Base-by-base conservation (phyloP, 2,329 filamentous ascomycete species). In the Fusarium luffae region DNA sequence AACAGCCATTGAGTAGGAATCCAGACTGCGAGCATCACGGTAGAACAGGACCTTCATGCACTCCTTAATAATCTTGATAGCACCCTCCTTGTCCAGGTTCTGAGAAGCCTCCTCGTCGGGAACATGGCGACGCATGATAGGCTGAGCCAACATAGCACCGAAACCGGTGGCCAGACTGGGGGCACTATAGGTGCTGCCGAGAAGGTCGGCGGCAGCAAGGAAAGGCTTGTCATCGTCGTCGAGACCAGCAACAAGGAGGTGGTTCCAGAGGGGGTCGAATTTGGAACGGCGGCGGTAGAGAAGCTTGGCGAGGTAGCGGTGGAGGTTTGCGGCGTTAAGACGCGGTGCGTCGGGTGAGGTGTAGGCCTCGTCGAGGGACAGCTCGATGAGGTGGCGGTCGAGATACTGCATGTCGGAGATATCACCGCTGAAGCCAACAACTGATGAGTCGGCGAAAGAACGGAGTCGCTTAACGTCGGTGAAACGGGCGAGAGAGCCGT, bases 41-140 rank as follows among this genome's bases (percentile, higher is more conserved):
- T 99, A 99, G 85, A 93, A 99, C 66, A 99, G 86, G 55, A 98
- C 95, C 88, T 98, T 98, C 93, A 99, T 94, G 82, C 94, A 97
- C 83, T 97, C 92, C 85, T 92, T 92, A 78, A 99, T 83, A 42
- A 93, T 88, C 62, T 91, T 85, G 66, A 98, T 85, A 50, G 96
- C 96, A 78, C 92, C 82, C 76, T 98, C 94, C 79, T 89, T 88
- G 42, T 85, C 90, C 70, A 98, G 85, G 64, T 89, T 84, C 75
- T 89, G 85, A 34, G 92, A 90, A 43, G 92, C 85, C 75, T 88
- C 91, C 81, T 98, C 96, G 75, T 97, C 93, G 25, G 93, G 93
- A 66, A 93, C 93, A 75, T 92, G 83, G 75, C 89, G 89, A 76
- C 96, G 90, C 85, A 99, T 88, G 74, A 99, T 92, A 56, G 96